These are phyloP conservation scores for Orbilia ellipsospora DNA, from an alignment of 2,329 filamentous ascomycete species.

Conservation along the genomic window DNA sequence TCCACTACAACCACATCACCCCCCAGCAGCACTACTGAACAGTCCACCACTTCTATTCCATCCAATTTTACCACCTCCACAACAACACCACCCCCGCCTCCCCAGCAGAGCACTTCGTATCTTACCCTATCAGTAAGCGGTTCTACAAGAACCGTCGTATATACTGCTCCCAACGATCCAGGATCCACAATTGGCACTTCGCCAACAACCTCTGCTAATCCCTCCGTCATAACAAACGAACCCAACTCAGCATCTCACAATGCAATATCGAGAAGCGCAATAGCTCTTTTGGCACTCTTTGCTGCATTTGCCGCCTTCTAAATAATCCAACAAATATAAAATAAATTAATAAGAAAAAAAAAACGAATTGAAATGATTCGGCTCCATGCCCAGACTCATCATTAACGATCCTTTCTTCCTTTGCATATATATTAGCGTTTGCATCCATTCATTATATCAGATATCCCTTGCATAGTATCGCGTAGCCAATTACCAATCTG, in stretches of 20 bases:
- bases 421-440: neutral
- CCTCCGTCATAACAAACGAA: conserved; percentile 41
- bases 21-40: conserved; percentile 15
- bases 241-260: conserved; percentile 25
- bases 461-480: conserved; percentile 37
- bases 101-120: conserved; percentile 37
- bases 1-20: conserved; percentile 31
- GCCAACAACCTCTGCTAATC: conserved; percentile 15
- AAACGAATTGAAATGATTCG: too few relatives aligned
- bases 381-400: too few relatives aligned
- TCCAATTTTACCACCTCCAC: conserved; percentile 24
- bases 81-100: conserved; percentile 15
- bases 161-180: conserved; percentile 39
- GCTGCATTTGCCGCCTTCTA: conserved; percentile 27
- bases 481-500: conserved; percentile 28
- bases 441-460: conserved; percentile 14
- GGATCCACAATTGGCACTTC: conserved; percentile 20
- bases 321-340: neutral
- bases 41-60: conserved; percentile 15
- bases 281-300: conserved; percentile 19
- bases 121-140: conserved; percentile 38
- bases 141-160: conserved; percentile 38
- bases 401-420: neutral
- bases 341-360: too few relatives aligned
- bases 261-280: conserved; percentile 1